Percentiles rank a stretch among this genome's conserved stretches.
Evolutionary conservation across 2,329 filamentous ascomycete genomes (phyloP).

Genomic region (Graphilbum ipis-grandicollis): DNA sequence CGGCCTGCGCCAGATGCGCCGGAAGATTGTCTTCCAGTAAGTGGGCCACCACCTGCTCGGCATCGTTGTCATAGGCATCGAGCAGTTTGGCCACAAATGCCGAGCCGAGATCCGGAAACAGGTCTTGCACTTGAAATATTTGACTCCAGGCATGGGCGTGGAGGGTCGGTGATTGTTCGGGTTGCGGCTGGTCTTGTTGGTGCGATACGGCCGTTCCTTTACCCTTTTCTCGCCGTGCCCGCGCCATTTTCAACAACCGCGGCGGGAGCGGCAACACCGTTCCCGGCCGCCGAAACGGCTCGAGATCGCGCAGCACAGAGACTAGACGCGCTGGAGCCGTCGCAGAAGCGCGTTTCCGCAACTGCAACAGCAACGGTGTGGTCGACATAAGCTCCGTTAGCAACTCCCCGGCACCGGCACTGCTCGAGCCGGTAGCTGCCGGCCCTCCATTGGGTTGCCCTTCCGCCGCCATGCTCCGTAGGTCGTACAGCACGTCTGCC

Average conservation of each 20-base stretch:
- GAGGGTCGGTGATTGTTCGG: conserved; percentile 24
- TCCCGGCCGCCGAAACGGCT: conserved; percentile 39
- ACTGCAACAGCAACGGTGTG: conserved; percentile 54
- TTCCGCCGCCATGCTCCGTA: conserved; percentile 54
- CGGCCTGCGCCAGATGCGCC: conserved; percentile 41
- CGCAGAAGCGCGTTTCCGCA: conserved; percentile 35
- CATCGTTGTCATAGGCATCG: conserved; percentile 60
- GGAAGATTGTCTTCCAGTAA: conserved; percentile 66
- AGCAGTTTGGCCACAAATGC: conserved; percentile 66
- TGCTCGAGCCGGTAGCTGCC: too few species aligned
- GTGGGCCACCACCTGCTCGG: conserved; percentile 66
- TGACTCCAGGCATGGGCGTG: conserved; percentile 73
- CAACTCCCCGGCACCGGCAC: too few species aligned
- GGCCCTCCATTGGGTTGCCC: conserved; percentile 40
- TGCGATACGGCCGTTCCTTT: conserved; percentile 27
- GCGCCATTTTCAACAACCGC: neutral
- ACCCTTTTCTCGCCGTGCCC: conserved; percentile 37
- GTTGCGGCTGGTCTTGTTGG: conserved; percentile 14
- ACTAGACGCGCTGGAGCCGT: conserved; percentile 36
- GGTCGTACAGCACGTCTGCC: conserved; percentile 65
- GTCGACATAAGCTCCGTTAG: conserved; percentile 66
- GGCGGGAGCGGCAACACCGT: conserved; percentile 26
- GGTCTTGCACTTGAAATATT: conserved; percentile 78
- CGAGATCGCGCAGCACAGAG: conserved; percentile 43
- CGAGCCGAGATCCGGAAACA: conserved; percentile 76